phyloP scores from a whole-genome alignment of 2,329 filamentous ascomycete species.

The Calonectria henricotiae region DNA sequence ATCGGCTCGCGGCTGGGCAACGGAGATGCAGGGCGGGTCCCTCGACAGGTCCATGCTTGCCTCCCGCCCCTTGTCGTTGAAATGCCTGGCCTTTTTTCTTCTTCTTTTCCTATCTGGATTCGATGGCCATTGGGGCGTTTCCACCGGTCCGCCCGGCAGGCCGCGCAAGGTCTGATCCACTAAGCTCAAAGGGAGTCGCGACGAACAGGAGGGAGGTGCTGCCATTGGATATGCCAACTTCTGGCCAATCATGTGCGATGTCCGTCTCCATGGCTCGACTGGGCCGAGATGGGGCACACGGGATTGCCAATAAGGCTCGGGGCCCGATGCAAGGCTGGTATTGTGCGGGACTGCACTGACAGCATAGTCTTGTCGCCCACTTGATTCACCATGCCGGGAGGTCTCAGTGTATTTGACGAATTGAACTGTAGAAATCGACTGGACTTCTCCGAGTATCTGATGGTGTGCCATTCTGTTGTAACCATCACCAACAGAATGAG shows the following conservation, averaged over 20 bases:
- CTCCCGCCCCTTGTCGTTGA: slow-evolving; percentile 29
- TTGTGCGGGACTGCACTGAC: not conserved
- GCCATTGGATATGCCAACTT: not conserved
- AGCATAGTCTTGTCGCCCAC: too few relatives aligned
- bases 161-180: slow-evolving; percentile 2
- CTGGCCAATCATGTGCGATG: not conserved
- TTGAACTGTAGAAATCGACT: too few relatives aligned
- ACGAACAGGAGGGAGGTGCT: not conserved
- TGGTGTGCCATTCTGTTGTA: too few relatives aligned
- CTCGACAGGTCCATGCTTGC: slow-evolving; percentile 26
- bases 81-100: not conserved
- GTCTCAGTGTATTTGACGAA: too few relatives aligned
- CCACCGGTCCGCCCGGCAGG: slow-evolving; percentile 9
- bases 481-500: too few relatives aligned
- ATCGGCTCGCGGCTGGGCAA: slow-evolving; percentile 22
- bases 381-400: too few relatives aligned
- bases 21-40: slow-evolving; percentile 1
- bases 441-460: too few relatives aligned
- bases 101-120: not conserved
- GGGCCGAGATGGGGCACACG: not conserved
- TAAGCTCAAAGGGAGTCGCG: slow-evolving; percentile 3
- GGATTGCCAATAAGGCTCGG: slow-evolving; percentile 8
- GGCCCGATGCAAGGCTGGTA: slow-evolving; percentile 13
- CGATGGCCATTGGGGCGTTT: slow-evolving; percentile 15
- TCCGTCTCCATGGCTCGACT: not conserved